Base-by-base conservation (phyloP, 2,329 filamentous ascomycete species). In the Aspergillus amoenus region DNA sequence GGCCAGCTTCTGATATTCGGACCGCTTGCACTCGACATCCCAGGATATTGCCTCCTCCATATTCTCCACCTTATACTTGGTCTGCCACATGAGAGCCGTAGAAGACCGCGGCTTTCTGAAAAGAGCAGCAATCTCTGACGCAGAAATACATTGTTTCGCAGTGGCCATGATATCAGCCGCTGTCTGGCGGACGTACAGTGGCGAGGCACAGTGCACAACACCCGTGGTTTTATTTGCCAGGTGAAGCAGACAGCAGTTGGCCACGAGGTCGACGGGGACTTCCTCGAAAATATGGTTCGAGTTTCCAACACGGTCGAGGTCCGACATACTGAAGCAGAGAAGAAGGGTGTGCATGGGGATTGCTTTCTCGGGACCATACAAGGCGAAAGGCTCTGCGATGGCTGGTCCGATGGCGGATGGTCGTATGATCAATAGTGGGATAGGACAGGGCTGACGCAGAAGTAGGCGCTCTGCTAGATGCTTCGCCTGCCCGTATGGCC, bases 261-360 rank as follows among this genome's bases (percentile, higher is more conserved):
- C 59, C 3, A 63, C 61, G 13, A 60, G 53, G 18, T 66, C 64
- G 18, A 66, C 64, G 3, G 62, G 62, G 12, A 65, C 52, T 32
- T 64, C 64, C 21, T 65, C 61, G 21, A 62, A 24, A 4, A 59
- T 37, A 27, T 42, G n/a, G 32, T 45, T 1, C 2, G 11, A 30
- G 13, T 6, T 44, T 32, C 13, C 40, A 6, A 37, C 32, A 18
- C 21, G n/a, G 8, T 24, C 39, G 5, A 45, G 37, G 4, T 53
- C 51, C 11, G 12, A 18, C 21, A 39, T 8, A 18, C 24, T 30
- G 22, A 42, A 43, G 15, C 11, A n/a, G 3, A 42, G 17, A 12
- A 58, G 18, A 13, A 52, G 12, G 7, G 24, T 37, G 27, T 55
- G 52, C 12, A 56, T 21, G 0, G 64, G 64, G 12, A 61, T 64